phyloP scores from a whole-genome alignment of 176 grass and related monocot species.

The Leersia perrieri region DNA sequence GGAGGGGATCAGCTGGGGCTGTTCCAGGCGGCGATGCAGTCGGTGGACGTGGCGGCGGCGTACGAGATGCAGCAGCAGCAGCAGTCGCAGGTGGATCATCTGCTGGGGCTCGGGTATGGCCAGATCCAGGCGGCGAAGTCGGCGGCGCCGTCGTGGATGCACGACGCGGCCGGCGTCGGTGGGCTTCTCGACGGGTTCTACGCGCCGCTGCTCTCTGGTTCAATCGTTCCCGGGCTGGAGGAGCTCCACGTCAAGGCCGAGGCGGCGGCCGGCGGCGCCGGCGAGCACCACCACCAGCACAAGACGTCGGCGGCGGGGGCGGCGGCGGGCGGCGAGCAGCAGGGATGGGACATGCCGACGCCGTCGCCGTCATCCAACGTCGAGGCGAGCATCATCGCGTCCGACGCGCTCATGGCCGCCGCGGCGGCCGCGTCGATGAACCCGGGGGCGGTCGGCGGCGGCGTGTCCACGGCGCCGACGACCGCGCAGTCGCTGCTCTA shows the following conservation, averaged over 20 bases:
- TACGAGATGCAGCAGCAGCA: constrained; percentile 53
- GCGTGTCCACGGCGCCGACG: background rate
- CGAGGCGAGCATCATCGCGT: constrained; percentile 52
- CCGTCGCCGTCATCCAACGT: constrained; percentile 44
- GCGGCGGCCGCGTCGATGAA: constrained; percentile 52
- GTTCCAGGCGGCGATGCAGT: constrained; percentile 63
- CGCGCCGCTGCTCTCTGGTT: constrained; percentile 45
- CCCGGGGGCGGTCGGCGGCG: constrained; percentile 14
- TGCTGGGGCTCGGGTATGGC: constrained; percentile 44
- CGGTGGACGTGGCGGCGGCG: constrained; percentile 32
- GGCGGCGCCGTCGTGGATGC: constrained; percentile 34
- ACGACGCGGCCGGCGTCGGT: background rate
- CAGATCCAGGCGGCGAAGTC: constrained; percentile 50
- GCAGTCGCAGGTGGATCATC: constrained; percentile 41
- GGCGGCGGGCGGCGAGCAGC: constrained; percentile 24
- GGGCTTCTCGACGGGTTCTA: constrained; percentile 43
- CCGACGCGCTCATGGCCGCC: constrained; percentile 59
- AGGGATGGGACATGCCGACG: constrained; percentile 43
- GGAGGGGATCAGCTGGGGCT: constrained; percentile 41
- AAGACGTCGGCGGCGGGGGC: background rate
- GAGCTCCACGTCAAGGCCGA: constrained; percentile 63
- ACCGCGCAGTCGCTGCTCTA: constrained; percentile 34
- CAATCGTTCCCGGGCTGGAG: constrained; percentile 52
- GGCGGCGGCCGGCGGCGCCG: constrained; percentile 10
- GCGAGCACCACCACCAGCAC: constrained; percentile 31